Conservation (phyloP, 257 asterid genomes). For the Leonotis leonurus region DNA sequence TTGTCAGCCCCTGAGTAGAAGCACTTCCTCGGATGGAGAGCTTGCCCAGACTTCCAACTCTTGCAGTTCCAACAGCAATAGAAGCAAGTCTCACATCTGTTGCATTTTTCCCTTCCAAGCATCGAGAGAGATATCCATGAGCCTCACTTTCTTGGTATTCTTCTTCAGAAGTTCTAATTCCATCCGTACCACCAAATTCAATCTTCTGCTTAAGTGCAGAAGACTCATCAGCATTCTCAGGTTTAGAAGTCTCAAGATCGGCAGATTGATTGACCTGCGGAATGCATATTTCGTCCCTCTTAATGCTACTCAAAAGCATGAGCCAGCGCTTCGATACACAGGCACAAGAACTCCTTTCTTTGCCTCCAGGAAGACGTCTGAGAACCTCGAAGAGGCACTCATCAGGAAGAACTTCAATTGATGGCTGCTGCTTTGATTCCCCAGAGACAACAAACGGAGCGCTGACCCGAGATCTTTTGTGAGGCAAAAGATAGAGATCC, state of each 20-base stretch:
- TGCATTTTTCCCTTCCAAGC: conserved; percentile 79
- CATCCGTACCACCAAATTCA: conserved; percentile 5
- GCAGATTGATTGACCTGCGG: conserved; percentile 1
- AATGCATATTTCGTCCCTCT: conserved; percentile 36
- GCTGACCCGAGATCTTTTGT: conserved; percentile 65
- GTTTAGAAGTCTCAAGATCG: conserved; percentile 24
- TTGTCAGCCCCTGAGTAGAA: conserved; percentile 42
- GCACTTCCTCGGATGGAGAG: conserved; percentile 61
- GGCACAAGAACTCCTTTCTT: conserved; percentile 63
- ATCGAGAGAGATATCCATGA: conserved; percentile 59
- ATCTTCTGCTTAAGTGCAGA: conserved; percentile 21
- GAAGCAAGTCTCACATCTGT: conserved; percentile 81
- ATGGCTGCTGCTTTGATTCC: conserved; percentile 36
- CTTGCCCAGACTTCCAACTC: conserved; percentile 82
- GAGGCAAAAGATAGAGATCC: conserved; percentile 49
- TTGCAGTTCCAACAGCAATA: conserved; percentile 66
- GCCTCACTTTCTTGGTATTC: conserved; percentile 26
- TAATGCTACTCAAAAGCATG: conserved; percentile 63
- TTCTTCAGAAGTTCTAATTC: conserved; percentile 22
- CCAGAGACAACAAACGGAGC: conserved; percentile 46
- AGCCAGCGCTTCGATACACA: conserved; percentile 86
- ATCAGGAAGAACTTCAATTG: conserved; percentile 82
- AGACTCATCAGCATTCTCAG: conserved; percentile 12
- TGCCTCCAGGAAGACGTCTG: conserved; percentile 57
- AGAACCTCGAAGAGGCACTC: conserved; percentile 88